Evolutionary conservation across 148 eudicot species (phyloP).

Genomic region (Amaranthus cruentus): DNA sequence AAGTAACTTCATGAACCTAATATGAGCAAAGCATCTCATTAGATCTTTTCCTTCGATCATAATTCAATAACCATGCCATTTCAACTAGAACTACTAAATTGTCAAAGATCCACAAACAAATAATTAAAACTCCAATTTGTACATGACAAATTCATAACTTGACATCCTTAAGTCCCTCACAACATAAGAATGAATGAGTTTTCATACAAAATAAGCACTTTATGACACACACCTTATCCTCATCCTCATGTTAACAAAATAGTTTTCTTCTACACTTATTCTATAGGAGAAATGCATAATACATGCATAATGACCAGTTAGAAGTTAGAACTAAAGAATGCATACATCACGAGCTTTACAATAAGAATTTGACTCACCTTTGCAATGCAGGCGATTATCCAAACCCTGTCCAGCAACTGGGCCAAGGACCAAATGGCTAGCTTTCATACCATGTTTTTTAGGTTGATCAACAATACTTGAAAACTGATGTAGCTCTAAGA

Average conservation of each 20-base stretch:
- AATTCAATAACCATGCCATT: background rate
- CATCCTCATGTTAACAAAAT: background rate
- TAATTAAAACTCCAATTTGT: background rate
- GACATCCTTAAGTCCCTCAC: background rate
- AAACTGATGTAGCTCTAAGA: constrained; percentile 53
- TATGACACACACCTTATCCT: background rate
- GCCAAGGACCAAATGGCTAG: constrained; percentile 75
- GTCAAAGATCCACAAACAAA: background rate
- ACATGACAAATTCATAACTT: background rate
- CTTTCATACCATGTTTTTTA: constrained; percentile 38
- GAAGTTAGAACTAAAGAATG: background rate
- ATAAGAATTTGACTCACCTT: constrained; percentile 36
- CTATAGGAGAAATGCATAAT: background rate
- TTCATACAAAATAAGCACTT: background rate
- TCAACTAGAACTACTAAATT: background rate
- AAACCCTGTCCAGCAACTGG: constrained; percentile 88
- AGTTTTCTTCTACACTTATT: background rate
- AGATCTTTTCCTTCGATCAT: background rate
- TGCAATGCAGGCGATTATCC: constrained; percentile 80
- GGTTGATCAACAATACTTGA: constrained; percentile 27
- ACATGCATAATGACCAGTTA: too few relatives aligned
- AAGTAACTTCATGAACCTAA: too few relatives aligned
- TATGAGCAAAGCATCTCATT: background rate
- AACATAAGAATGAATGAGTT: background rate
- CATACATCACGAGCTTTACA: background rate